A percentile compares a stretch with the other conserved stretches of the same genome.
Conservation (phyloP, 2,329 filamentous ascomycete genomes). For the Claviceps pazoutovae region DNA sequence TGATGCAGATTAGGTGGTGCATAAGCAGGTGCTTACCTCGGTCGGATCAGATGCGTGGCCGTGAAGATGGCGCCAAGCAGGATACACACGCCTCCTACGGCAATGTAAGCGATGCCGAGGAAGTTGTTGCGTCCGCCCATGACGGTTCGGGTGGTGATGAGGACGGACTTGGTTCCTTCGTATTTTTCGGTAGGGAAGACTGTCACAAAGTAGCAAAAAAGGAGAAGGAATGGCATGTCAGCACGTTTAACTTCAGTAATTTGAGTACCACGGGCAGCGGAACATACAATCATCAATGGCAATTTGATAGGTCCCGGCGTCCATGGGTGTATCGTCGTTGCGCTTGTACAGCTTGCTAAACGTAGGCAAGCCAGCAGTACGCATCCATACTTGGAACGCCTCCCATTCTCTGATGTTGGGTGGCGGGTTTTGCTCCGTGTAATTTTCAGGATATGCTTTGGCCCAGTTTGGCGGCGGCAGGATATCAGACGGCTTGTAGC, state of each 20-base stretch:
- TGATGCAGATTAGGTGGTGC: background rate
- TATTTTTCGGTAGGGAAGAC: slow-evolving; percentile 71
- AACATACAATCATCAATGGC: slow-evolving; percentile 65
- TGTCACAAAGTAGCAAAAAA: slow-evolving; percentile 21
- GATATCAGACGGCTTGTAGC: slow-evolving; percentile 52
- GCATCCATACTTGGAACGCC: slow-evolving; percentile 97
- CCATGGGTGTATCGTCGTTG: slow-evolving; percentile 60
- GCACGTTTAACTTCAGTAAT: background rate
- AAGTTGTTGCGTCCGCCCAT: slow-evolving; percentile 94
- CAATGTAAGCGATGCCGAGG: slow-evolving; percentile 89
- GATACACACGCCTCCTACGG: slow-evolving; percentile 87
- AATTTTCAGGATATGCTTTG: slow-evolving; percentile 53
- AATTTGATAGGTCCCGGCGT: slow-evolving; percentile 58
- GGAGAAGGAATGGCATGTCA: background rate
- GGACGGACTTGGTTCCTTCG: slow-evolving; percentile 75
- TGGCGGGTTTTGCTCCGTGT: slow-evolving; percentile 48
- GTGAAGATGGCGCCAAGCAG: slow-evolving; percentile 80
- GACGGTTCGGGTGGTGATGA: slow-evolving; percentile 79
- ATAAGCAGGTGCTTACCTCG: slow-evolving; percentile 36
- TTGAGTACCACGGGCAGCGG: no score
- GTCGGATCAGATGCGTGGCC: slow-evolving; percentile 78
- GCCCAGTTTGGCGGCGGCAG: slow-evolving; percentile 80
- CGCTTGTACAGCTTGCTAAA: slow-evolving; percentile 89
- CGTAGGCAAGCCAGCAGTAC: slow-evolving; percentile 80
- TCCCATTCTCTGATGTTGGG: slow-evolving; percentile 65